A percentile compares a stretch with the other conserved stretches of the same genome.
These are phyloP conservation scores for Graphiopsis chlorocephala DNA, from an alignment of 2,329 filamentous ascomycete species.

Conservation along the genomic window DNA sequence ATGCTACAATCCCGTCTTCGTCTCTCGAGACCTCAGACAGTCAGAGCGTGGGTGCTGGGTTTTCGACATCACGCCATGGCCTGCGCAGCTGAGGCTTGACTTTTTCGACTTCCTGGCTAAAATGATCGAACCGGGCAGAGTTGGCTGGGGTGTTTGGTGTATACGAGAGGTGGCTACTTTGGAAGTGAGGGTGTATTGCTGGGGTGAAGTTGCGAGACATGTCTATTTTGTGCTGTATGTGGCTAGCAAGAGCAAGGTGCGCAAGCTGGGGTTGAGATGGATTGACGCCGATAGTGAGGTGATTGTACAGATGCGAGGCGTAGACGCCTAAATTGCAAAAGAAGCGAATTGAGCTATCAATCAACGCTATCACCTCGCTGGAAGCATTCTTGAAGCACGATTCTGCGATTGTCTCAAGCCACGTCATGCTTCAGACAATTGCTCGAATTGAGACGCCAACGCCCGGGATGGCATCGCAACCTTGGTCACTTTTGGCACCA, in stretches of 20 bases:
- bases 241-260: conserved; percentile 63
- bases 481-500: too few species aligned
- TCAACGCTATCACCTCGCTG: neutral
- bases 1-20: conserved; percentile 34
- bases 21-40: conserved; percentile 49
- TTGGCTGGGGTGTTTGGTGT: conserved; percentile 67
- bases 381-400: neutral
- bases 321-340: neutral
- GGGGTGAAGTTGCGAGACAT: conserved; percentile 70
- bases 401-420: neutral
- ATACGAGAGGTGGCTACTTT: conserved; percentile 35
- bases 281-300: conserved; percentile 59
- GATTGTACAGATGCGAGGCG: conserved; percentile 50
- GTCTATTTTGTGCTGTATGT: conserved; percentile 73
- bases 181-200: conserved; percentile 68
- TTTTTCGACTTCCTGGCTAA: conserved; percentile 64
- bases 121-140: conserved; percentile 56
- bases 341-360: neutral
- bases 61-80: conserved; percentile 59
- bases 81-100: conserved; percentile 44
- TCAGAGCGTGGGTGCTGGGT: conserved; percentile 79
- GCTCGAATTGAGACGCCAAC: neutral
- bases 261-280: conserved; percentile 61
- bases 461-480: too few species aligned
- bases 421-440: neutral